Evolutionary conservation across 1,284 basidiomycete genomes (phyloP).

Genomic region (Calocybe gambosa): DNA sequence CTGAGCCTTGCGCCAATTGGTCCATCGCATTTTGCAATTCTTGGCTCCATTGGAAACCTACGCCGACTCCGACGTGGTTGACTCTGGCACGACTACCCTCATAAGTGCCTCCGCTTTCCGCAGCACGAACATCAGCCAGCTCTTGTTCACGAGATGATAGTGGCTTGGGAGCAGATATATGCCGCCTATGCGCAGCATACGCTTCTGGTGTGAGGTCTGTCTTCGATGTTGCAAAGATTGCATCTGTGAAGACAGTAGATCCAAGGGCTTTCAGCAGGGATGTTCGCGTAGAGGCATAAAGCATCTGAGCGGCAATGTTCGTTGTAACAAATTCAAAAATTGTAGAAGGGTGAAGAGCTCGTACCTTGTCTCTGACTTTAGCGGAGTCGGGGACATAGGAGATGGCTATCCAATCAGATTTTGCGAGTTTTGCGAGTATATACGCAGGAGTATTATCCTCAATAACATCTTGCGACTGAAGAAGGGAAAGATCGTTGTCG

Average conservation of each 20-base stretch:
- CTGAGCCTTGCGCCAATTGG: conserved; percentile 44
- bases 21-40: conserved; percentile 62
- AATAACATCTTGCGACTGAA: conserved; percentile 45
- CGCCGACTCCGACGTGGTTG: conserved; percentile 50
- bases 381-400: conserved; percentile 74
- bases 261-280: conserved; percentile 73
- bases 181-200: conserved; percentile 71
- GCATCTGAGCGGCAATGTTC: conserved; percentile 55
- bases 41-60: conserved; percentile 59
- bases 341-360: conserved; percentile 5
- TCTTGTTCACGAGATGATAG: conserved; percentile 78
- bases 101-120: conserved; percentile 54
- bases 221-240: conserved; percentile 77
- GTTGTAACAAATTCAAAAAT: not conserved
- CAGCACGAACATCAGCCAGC: conserved; percentile 66
- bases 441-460: conserved; percentile 65
- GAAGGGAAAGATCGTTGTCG: conserved; percentile 49
- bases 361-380: conserved; percentile 71
- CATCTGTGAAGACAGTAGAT: conserved; percentile 70
- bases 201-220: conserved; percentile 59
- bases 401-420: conserved; percentile 63
- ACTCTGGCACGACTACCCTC: conserved; percentile 51
- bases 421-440: conserved; percentile 57
- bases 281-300: conserved; percentile 82
- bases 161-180: conserved; percentile 71